A percentile compares a stretch with the other conserved stretches of the same genome.
Conservation (phyloP, 345 rosid species). For the Citrus reticulata region DNA sequence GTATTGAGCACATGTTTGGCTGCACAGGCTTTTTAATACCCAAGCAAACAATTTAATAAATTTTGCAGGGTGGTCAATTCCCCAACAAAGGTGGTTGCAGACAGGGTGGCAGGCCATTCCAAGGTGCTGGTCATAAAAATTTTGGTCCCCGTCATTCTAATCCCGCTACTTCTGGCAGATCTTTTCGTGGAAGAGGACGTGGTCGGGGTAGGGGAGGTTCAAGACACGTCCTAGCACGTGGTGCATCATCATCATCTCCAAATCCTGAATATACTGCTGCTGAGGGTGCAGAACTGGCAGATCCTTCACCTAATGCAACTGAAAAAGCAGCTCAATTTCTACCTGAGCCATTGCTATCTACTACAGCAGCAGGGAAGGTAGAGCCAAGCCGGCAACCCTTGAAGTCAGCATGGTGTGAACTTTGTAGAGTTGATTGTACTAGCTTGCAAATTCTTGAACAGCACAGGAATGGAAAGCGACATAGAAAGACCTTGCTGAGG, state of each 20-base stretch:
- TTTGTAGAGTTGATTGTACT: conserved; percentile 35
- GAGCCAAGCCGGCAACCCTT: conserved; percentile 1
- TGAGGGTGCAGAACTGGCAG: background rate
- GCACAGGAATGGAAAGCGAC: conserved; percentile 37
- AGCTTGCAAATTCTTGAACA: conserved; percentile 37
- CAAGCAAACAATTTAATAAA: conserved; percentile 3
- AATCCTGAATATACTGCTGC: conserved; percentile 13
- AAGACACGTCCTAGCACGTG: background rate
- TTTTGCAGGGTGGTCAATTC: conserved; percentile 28
- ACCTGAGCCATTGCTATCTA: conserved; percentile 7
- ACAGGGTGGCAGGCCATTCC: conserved; percentile 10
- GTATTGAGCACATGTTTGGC: conserved; percentile 11
- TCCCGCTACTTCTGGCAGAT: background rate
- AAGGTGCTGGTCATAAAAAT: conserved; percentile 7
- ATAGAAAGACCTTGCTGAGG: conserved; percentile 31
- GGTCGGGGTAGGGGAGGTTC: conserved; percentile 10
- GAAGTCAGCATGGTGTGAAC: conserved; percentile 29
- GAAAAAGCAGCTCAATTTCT: conserved; percentile 9
- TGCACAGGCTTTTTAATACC: background rate
- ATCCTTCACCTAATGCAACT: conserved; percentile 11
- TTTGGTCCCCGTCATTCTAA: background rate
- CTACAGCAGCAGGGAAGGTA: conserved; percentile 6
- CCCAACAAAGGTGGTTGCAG: conserved; percentile 9
- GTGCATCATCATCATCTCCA: conserved; percentile 9
- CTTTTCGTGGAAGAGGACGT: conserved; percentile 15